A percentile compares a stretch with the other conserved stretches of the same genome.
Evolutionary conservation across 345 rosid species (phyloP).

Genomic region (Acer saccharum): DNA sequence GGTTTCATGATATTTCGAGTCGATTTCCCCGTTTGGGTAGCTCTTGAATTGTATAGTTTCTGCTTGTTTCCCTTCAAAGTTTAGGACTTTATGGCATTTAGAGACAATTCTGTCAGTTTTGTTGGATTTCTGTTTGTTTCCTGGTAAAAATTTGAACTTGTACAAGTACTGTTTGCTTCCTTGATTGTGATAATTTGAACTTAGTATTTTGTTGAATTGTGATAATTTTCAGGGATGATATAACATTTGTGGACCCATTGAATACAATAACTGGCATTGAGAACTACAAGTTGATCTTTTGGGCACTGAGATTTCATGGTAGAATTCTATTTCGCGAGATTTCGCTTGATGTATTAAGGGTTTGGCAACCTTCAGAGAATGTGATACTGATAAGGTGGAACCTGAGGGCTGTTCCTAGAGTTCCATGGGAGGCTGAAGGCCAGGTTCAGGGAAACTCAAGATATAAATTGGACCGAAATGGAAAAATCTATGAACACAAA

Average conservation of each 20-base stretch:
- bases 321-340: slow-evolving; percentile 77
- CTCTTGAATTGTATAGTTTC: not conserved
- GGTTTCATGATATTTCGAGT: not conserved
- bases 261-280: slow-evolving; percentile 84
- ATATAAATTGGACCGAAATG: slow-evolving; percentile 83
- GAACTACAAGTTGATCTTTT: slow-evolving; percentile 78
- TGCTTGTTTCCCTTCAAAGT: not conserved
- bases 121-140: not conserved
- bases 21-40: not conserved
- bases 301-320: slow-evolving; percentile 94
- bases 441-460: slow-evolving; percentile 91
- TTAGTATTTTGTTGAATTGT: slow-evolving; percentile 9
- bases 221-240: slow-evolving; percentile 64
- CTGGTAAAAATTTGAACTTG: not conserved
- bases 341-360: slow-evolving; percentile 74
- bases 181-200: not conserved
- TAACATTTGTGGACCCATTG: slow-evolving; percentile 75
- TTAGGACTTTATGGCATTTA: not conserved
- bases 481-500: slow-evolving; percentile 87
- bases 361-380: slow-evolving; percentile 98
- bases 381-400: slow-evolving; percentile 92
- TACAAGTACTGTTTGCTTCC: not conserved
- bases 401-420: slow-evolving; percentile 82
- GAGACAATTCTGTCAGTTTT: not conserved
- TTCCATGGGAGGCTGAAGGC: slow-evolving; percentile 97